A percentile compares a stretch with the other conserved stretches of the same genome.
Conservation (phyloP, 2,329 filamentous ascomycete genomes). For the Cladorrhinum sp. region DNA sequence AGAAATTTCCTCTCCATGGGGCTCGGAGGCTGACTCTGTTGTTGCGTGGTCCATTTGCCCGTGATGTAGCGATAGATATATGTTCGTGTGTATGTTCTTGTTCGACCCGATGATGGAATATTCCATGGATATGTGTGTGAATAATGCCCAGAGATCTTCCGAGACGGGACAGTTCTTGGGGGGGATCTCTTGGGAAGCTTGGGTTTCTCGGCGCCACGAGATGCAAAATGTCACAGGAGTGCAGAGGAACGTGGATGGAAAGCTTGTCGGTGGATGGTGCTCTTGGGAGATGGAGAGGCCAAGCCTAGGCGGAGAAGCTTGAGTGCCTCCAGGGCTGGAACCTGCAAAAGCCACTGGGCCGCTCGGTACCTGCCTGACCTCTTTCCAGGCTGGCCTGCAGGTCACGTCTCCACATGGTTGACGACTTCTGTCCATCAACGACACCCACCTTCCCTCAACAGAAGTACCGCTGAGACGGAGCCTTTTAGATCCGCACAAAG, state of each 20-base stretch:
- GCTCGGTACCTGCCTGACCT: not conserved
- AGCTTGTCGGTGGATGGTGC: not conserved
- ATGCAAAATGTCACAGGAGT: not conserved
- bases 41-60: not conserved
- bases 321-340: not conserved
- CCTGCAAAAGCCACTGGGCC: constrained; percentile 4
- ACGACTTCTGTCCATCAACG: not conserved
- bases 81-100: too few species aligned
- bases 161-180: not conserved
- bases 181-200: not conserved
- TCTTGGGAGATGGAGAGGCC: constrained; percentile 1
- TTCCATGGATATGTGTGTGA: not conserved
- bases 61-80: not conserved
- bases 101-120: not conserved
- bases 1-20: not conserved
- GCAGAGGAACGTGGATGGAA: not conserved
- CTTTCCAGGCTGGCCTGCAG: too few species aligned
- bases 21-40: not conserved
- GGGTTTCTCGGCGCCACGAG: not conserved
- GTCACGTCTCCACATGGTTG: not conserved
- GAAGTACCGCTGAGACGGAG: not conserved
- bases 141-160: not conserved
- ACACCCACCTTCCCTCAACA: not conserved
- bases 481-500: not conserved
- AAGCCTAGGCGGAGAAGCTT: constrained; percentile 8